Percentiles rank a stretch among this genome's conserved stretches.
Conservation (phyloP, 345 rosid genomes). For the Linum usitatissimum region DNA sequence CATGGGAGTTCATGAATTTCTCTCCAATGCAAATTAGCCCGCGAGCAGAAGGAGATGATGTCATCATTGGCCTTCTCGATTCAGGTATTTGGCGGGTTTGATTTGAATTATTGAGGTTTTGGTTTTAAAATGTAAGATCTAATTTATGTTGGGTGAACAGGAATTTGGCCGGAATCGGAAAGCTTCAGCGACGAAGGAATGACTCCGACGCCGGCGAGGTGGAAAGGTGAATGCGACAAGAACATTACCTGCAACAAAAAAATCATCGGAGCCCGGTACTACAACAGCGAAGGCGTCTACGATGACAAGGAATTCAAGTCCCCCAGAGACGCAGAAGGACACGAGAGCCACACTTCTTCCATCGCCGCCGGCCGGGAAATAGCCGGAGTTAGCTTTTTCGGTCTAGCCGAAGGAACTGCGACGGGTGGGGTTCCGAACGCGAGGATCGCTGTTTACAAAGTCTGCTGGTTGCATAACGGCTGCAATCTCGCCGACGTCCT, state of each 20-base stretch:
- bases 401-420: conserved; percentile 4
- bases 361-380: neutral
- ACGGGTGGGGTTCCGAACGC: conserved; percentile 1
- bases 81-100: neutral
- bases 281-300: neutral
- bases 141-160: neutral
- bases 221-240: conserved; percentile 2
- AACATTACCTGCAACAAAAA: conserved; percentile 9
- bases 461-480: neutral
- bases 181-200: conserved; percentile 8
- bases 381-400: conserved; percentile 3
- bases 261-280: conserved; percentile 6
- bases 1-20: conserved; percentile 10
- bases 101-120: neutral
- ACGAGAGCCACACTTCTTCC: conserved; percentile 6
- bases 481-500: neutral
- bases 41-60: neutral
- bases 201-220: conserved; percentile 8
- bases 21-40: neutral
- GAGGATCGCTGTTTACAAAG: conserved; percentile 3
- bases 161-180: conserved; percentile 9
- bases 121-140: no score
- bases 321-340: conserved; percentile 4
- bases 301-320: neutral
- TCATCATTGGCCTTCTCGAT: conserved; percentile 7